Base-by-base conservation (phyloP, 2,329 filamentous ascomycete genomes). In the Penicillium digitatum region DNA sequence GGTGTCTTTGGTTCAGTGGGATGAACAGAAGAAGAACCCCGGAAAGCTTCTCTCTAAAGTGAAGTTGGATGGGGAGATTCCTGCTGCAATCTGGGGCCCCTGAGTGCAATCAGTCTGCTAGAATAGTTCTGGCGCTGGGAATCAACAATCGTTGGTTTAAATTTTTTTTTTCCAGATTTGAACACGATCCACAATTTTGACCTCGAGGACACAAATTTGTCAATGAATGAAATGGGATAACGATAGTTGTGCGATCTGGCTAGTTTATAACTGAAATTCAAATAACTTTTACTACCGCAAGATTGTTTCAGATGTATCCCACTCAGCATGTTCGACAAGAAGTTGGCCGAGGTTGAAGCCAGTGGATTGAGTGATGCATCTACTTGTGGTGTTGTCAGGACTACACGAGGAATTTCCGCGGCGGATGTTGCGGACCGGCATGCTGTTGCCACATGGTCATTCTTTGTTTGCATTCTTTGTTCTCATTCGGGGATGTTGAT, bases 1-100 rank as follows among this genome's bases (percentile, higher is more conserved):
- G 26, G 81, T 88, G 4, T 81, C 80, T 10, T 67, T 90, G 26
- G 79, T 86, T 45, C 68, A 74, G 62, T 79, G 87, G 14, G 78
- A 89, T 68, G 72, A 79, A 6, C 58, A 66, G 48, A 82, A 79
- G 0, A 87, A 87, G 6, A 65, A 76, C 63, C 74, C 89, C 14
- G 81, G 81, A 3, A 50, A 34, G 16, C 52, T 62, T n/a, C 22
- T 57, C 2, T 47, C 49, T 0, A 29, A 50, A 18, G 49, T 49
- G 27, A 43, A 16, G 3, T 37, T 61, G 32, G 52, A 57, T 31
- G 60, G 60, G 0, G 32, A 61, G 10, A 49, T 62, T 44, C 54
- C 55, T 6, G 24, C 49, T 26, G 58, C 46, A 12, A 31, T 57
- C 22, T 62, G 60, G 60, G 60, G 16, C 11, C 26, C 44, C 32